Percentiles rank a stretch among this genome's conserved stretches.
Conservation (phyloP, 805 yeast genomes). For the Starmerella apis region DNA sequence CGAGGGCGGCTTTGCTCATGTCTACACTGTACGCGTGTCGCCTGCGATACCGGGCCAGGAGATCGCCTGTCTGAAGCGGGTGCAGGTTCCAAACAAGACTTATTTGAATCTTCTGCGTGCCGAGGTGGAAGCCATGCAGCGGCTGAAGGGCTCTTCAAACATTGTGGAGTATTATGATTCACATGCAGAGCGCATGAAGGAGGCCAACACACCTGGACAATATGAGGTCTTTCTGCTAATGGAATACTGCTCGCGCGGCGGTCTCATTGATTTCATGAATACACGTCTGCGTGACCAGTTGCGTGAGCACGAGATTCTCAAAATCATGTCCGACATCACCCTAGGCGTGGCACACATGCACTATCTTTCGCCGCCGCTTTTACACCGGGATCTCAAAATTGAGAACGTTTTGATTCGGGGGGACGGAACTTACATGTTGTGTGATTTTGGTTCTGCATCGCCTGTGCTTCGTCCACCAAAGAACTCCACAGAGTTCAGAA, state of each 20-base stretch:
- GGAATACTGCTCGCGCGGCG: slow-evolving; percentile 86
- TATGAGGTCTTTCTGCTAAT: slow-evolving; percentile 85
- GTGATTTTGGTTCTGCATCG: slow-evolving; percentile 89
- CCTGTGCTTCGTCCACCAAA: slow-evolving; percentile 63
- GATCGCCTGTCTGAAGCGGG: slow-evolving; percentile 80
- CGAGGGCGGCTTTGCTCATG: slow-evolving; percentile 92
- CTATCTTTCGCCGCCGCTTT: slow-evolving; percentile 49
- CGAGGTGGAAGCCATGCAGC: slow-evolving; percentile 95
- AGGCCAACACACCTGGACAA: slow-evolving; percentile 32
- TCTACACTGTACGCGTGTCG: slow-evolving; percentile 63
- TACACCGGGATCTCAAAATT: slow-evolving; percentile 88
- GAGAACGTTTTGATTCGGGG: slow-evolving; percentile 72
- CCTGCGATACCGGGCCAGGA: slow-evolving; percentile 47
- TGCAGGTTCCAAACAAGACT: slow-evolving; percentile 85
- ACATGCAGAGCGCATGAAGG: slow-evolving; percentile 67
- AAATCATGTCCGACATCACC: slow-evolving; percentile 73
- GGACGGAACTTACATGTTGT: slow-evolving; percentile 67
- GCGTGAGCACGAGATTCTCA: slow-evolving; percentile 62
- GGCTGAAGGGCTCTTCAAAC: slow-evolving; percentile 64
- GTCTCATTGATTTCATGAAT: slow-evolving; percentile 81
- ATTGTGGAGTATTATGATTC: slow-evolving; percentile 90
- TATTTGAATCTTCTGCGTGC: slow-evolving; percentile 74
- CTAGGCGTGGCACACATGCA: slow-evolving; percentile 82
- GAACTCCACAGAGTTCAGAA: slow-evolving; percentile 59
- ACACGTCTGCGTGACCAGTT: slow-evolving; percentile 68